These are phyloP conservation scores for Trichoderma breve DNA, from an alignment of 2,329 filamentous ascomycete genomes.

Conservation along the genomic window DNA sequence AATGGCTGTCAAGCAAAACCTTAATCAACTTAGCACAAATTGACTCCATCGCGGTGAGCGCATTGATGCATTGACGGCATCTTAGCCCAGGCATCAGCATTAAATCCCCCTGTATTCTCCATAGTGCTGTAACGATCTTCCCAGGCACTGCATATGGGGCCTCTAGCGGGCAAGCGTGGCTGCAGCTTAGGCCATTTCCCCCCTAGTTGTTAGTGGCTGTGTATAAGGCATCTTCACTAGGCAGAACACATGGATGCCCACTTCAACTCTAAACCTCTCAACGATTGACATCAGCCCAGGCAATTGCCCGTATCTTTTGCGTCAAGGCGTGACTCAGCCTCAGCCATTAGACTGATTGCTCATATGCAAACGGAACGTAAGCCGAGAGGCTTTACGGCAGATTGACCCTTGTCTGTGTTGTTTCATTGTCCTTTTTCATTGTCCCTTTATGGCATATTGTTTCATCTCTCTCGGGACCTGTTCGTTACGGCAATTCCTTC, in stretches of 20 bases:
- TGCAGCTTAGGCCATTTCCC: not conserved
- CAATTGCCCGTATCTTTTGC: not conserved
- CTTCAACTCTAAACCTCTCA: not conserved
- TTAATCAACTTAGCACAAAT: not conserved
- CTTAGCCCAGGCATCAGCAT: not conserved
- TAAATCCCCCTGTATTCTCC: not conserved
- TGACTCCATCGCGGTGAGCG: not conserved
- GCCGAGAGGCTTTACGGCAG: not conserved
- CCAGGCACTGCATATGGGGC: not conserved
- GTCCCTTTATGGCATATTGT: not conserved
- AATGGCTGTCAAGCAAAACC: not conserved
- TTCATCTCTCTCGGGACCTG: not conserved
- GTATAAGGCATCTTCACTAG: slow-evolving; percentile 3
- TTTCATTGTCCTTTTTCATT: not conserved
- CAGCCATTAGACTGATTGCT: not conserved
- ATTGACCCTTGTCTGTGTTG: not conserved
- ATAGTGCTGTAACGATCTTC: not conserved
- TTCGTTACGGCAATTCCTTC: not conserved
- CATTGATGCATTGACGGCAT: not conserved
- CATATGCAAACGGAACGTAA: not conserved
- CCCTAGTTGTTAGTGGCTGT: not conserved
- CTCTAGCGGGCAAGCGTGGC: not conserved
- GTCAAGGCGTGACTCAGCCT: not conserved
- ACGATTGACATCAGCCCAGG: not conserved
- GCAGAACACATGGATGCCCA: not conserved